These are phyloP conservation scores for Exophiala phaeomuriformis DNA, from an alignment of 2,329 filamentous ascomycete species.

Conservation along the genomic window DNA sequence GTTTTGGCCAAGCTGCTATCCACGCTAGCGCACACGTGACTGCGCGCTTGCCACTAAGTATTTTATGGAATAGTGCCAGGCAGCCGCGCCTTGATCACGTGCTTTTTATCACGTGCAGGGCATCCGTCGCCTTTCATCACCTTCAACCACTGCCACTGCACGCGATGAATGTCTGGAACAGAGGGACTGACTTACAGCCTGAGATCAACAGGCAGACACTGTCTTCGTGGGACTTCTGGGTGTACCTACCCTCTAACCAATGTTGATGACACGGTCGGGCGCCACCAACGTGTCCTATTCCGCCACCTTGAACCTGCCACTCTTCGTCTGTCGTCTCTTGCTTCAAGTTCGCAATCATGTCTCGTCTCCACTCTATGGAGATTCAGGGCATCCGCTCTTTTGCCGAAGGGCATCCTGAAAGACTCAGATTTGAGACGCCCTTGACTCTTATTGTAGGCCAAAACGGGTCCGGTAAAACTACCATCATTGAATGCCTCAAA, in stretches of 20 bases:
- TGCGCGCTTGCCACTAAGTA: background rate
- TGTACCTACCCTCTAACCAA: too few relatives aligned
- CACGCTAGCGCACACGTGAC: background rate
- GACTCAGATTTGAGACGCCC: constrained; percentile 80
- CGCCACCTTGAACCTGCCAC: background rate
- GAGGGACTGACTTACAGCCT: too few relatives aligned
- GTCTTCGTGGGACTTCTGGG: too few relatives aligned
- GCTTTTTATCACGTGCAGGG: background rate
- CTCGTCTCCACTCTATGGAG: constrained; percentile 81
- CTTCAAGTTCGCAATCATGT: constrained; percentile 19
- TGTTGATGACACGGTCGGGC: too few relatives aligned
- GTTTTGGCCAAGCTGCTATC: background rate
- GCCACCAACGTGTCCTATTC: too few relatives aligned
- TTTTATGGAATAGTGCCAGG: background rate
- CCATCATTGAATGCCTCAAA: constrained; percentile 97
- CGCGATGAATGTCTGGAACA: too few relatives aligned
- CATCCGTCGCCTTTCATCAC: background rate
- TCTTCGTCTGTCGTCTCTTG: background rate
- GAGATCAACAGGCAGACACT: too few relatives aligned
- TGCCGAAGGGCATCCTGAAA: constrained; percentile 64
- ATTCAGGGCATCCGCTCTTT: constrained; percentile 86
- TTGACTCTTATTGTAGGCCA: constrained; percentile 93
- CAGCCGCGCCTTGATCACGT: background rate
- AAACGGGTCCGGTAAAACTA: constrained; percentile 97
- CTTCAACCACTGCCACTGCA: background rate